Base-by-base conservation (phyloP, 768 basidiomycete genomes). In the Kwoniella pini region DNA sequence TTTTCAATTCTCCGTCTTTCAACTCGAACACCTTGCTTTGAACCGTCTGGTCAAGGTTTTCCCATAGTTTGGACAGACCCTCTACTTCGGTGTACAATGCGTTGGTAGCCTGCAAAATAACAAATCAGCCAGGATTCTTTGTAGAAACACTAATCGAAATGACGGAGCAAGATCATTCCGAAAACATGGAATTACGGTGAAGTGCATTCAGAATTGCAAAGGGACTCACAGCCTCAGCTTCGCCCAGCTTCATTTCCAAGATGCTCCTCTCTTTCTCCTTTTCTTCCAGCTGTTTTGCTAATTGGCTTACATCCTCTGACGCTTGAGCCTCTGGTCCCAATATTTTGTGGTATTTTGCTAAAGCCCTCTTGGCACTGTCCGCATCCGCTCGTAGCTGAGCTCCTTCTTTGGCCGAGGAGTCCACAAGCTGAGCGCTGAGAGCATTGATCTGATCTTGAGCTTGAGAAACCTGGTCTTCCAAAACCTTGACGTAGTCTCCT, bases 1-100 rank as follows among this genome's bases (percentile, higher is more conserved):
- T 70, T 58, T 84, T 85, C 24, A 90, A 88, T 74, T 97, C 94
- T 67, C 87, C 79, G 4, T 79, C 81, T 24, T 83, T 80, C n/a
- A 96, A 82, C 55, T 92, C 88, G 66, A 90, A 90, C 1, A 93
- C 84, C 78, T 95, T 96, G 76, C 82, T 88, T 69, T 88, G 85
- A 38, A 91, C 83, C 65, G 91, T 89, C 31, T 83, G 83, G 64
- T 94, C 90, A 22, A 92, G 81, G 22, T 83, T 80, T 71, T 95
- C 91, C 90, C 92, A 97, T 0, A 91, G 86, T 31, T 86, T 83
- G 15, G 92, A 91, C 15, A 99, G 72, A 63, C 86, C 86, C 62
- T 95, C 92, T 5, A 97, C 79, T 78, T 97, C 94, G 19, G 85
- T 81, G 67, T 89, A 95, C 19, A 96, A 79, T 19, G 88, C 84